phyloP scores from a whole-genome alignment of 1,284 basidiomycete species.

The Volvariella volvacea region DNA sequence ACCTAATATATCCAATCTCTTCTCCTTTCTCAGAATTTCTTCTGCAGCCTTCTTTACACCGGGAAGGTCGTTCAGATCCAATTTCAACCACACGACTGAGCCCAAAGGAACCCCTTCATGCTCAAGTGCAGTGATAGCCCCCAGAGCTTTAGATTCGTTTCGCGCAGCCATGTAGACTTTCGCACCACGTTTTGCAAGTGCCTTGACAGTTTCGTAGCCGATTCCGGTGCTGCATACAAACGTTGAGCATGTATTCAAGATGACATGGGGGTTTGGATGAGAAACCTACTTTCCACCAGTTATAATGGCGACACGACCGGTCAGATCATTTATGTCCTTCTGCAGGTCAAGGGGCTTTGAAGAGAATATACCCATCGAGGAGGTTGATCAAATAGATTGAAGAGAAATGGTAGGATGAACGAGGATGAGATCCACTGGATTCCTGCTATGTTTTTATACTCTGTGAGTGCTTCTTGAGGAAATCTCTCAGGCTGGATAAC shows the following conservation, averaged over 20 bases:
- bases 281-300: slow-evolving; percentile 14
- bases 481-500: neutral
- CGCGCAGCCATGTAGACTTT: slow-evolving; percentile 42
- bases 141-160: slow-evolving; percentile 28
- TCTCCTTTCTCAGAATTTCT: slow-evolving; percentile 9
- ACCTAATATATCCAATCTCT: slow-evolving; percentile 9
- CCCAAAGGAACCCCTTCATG: slow-evolving; percentile 27
- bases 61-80: slow-evolving; percentile 39
- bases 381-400: neutral
- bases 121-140: slow-evolving; percentile 31
- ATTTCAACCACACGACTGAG: slow-evolving; percentile 34
- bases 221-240: slow-evolving; percentile 31
- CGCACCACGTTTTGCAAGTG: slow-evolving; percentile 34
- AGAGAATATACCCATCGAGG: neutral
- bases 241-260: neutral
- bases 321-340: neutral
- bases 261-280: neutral
- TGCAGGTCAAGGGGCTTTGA: neutral
- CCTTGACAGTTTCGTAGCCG: slow-evolving; percentile 37
- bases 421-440: too few species aligned
- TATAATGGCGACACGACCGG: slow-evolving; percentile 15
- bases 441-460: too few species aligned
- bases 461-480: too few species aligned
- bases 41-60: slow-evolving; percentile 8
- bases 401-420: too few species aligned